Conservation (phyloP, 371 early-diverging fungal species). For the Zopfochytrium polystomum region DNA sequence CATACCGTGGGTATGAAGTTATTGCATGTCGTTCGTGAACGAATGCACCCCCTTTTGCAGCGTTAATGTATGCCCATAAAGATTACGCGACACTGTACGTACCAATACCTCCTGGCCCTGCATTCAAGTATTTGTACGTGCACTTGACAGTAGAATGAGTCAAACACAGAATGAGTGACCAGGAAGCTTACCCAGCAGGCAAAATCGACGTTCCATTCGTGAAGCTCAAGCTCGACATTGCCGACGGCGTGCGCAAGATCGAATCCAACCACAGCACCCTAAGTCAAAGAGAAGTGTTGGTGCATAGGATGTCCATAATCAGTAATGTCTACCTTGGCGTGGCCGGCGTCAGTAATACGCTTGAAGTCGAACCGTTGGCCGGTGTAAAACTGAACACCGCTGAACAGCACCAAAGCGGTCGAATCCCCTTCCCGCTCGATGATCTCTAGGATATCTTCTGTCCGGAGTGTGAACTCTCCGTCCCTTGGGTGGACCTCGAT, state of each 20-base stretch:
- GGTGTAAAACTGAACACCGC: constrained; percentile 95
- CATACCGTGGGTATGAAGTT: too few species aligned
- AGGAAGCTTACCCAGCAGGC: constrained; percentile 74
- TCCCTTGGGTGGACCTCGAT: constrained; percentile 70
- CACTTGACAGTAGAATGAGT: constrained; percentile 47
- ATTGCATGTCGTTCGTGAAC: too few species aligned
- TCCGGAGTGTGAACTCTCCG: constrained; percentile 69
- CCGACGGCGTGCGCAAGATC: constrained; percentile 97
- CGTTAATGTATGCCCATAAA: too few species aligned
- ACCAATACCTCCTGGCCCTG: constrained; percentile 92
- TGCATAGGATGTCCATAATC: neutral
- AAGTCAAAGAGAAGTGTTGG: neutral
- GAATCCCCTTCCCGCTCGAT: constrained; percentile 71
- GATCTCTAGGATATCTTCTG: constrained; percentile 74
- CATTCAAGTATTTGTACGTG: constrained; percentile 94
- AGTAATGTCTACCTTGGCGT: constrained; percentile 60
- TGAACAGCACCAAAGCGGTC: constrained; percentile 84
- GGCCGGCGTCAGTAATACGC: constrained; percentile 78
- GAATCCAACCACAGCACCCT: constrained; percentile 90
- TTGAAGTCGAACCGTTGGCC: constrained; percentile 91
- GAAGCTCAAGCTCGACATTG: constrained; percentile 81
- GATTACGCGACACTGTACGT: too few species aligned
- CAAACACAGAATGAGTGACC: neutral
- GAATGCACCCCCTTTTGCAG: too few species aligned
- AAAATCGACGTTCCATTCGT: constrained; percentile 97